Conservation (phyloP, 2,329 filamentous ascomycete genomes). For the Myriosclerotinia curreyana region DNA sequence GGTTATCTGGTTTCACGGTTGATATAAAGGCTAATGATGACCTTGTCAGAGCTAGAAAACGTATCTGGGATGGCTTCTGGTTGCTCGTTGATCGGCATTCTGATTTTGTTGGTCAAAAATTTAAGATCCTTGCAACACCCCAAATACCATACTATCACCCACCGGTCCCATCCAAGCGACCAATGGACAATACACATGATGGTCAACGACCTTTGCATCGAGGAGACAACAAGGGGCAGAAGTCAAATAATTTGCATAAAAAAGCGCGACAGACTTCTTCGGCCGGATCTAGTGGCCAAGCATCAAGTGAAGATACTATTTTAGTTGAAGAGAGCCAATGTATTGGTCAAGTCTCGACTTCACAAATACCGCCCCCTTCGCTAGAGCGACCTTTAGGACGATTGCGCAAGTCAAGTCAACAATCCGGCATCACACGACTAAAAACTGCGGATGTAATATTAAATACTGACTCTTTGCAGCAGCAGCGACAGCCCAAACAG, state of each 20-base stretch:
- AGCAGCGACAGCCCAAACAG: background rate
- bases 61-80: constrained; percentile 1
- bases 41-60: background rate
- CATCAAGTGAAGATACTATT: background rate
- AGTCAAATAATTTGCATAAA: background rate
- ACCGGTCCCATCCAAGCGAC: background rate
- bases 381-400: background rate
- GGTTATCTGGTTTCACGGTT: constrained; percentile 4
- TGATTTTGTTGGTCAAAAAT: background rate
- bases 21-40: background rate
- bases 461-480: background rate
- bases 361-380: background rate
- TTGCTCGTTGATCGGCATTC: background rate
- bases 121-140: background rate
- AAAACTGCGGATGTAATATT: background rate
- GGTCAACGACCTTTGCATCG: background rate
- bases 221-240: background rate
- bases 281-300: background rate
- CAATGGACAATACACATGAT: background rate
- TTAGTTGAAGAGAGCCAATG: background rate
- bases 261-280: background rate
- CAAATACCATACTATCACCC: background rate
- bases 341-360: background rate
- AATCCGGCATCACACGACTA: background rate
- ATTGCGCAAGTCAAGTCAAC: background rate